A percentile compares a stretch with the other conserved stretches of the same genome.
phyloP scores from a whole-genome alignment of 202 grass and related monocot genomes.

The Hordeum pubiflorum region DNA sequence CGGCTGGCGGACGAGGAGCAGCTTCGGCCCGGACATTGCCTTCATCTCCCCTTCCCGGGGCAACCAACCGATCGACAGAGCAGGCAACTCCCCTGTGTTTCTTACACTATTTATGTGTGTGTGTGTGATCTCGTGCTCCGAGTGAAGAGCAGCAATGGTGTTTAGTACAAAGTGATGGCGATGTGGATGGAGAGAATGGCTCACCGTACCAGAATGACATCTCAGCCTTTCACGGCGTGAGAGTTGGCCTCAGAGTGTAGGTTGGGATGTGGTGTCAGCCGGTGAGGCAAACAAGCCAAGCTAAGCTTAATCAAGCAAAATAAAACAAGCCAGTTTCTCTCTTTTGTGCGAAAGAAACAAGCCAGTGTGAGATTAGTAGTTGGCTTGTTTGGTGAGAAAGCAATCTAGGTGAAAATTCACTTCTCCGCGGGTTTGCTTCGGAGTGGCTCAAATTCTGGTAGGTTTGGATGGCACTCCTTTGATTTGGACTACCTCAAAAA shows the following conservation, averaged over 20 bases:
- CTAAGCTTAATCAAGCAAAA: constrained; percentile 22
- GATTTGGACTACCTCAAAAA: too few species aligned
- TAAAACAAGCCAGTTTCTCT: constrained; percentile 7
- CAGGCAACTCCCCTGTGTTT: background rate
- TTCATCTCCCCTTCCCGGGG: constrained; percentile 25
- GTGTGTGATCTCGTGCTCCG: background rate
- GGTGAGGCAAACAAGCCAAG: background rate
- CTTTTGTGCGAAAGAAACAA: background rate
- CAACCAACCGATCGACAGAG: background rate
- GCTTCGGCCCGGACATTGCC: constrained; percentile 38
- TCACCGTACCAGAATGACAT: constrained; percentile 22
- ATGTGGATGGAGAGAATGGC: constrained; percentile 2
- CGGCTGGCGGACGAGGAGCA: constrained; percentile 45
- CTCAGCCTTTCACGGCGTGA: background rate
- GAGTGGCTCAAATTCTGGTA: constrained; percentile 33
- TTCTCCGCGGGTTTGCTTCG: constrained; percentile 31
- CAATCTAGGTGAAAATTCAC: constrained; percentile 27
- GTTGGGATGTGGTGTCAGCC: constrained; percentile 29
- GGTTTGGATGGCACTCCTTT: constrained; percentile 38
- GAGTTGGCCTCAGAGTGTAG: constrained; percentile 10
- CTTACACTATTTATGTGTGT: background rate
- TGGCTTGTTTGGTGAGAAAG: constrained; percentile 44
- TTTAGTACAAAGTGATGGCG: background rate
- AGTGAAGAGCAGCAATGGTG: background rate
- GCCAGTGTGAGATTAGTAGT: constrained; percentile 31